These are phyloP conservation scores for Aspergillus eucalypticola DNA, from an alignment of 2,329 filamentous ascomycete genomes.

Conservation along the genomic window DNA sequence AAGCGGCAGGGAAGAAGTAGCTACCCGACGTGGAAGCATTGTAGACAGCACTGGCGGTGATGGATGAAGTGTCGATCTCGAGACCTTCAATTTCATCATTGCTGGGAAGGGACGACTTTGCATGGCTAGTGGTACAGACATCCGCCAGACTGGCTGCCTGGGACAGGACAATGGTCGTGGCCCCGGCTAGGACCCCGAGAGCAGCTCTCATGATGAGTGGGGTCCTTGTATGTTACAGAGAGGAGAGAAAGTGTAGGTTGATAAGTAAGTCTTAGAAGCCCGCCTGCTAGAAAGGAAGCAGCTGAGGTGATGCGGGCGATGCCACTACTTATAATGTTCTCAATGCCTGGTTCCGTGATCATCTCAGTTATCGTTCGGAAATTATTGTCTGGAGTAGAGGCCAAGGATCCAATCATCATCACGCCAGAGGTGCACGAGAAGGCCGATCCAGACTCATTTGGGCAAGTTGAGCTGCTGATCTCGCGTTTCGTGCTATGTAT, in stretches of 20 bases:
- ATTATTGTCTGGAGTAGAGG: not conserved
- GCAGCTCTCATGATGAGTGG: not conserved
- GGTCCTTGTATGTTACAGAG: not conserved
- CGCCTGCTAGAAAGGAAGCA: not conserved
- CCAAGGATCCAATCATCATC: not conserved
- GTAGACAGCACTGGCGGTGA: not conserved
- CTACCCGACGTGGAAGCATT: not conserved
- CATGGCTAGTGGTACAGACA: not conserved
- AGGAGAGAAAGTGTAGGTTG: not conserved
- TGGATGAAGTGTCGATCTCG: not conserved
- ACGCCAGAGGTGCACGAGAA: not conserved
- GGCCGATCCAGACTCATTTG: not conserved
- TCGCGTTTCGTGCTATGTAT: not conserved
- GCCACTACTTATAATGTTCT: not conserved
- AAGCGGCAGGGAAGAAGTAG: constrained; percentile 1
- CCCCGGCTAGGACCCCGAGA: not conserved
- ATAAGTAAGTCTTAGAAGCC: not conserved
- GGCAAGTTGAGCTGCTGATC: not conserved
- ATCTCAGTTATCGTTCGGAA: not conserved
- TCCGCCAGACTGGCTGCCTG: not conserved
- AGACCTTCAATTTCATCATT: not conserved
- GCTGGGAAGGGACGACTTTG: not conserved
- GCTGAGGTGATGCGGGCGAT: not conserved
- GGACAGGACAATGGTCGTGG: not conserved
- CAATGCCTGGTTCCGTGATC: not conserved